Base-by-base conservation (phyloP, 331 rosid genomes). In the Quercus phellos region DNA sequence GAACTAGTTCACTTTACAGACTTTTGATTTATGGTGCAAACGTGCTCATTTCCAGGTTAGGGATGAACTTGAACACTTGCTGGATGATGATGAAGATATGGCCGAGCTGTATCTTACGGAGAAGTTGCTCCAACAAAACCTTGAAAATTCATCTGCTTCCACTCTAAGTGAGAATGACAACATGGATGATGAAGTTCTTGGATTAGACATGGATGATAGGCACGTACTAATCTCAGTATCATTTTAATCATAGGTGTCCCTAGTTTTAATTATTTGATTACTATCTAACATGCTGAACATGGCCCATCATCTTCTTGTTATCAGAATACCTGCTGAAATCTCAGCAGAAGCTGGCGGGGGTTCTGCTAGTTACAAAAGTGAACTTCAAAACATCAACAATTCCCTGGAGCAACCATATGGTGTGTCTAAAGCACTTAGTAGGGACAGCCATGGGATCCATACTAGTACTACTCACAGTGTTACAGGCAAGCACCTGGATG, bases 101-200 rank as follows among this genome's bases (percentile, higher is more conserved):
- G 99, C 99, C 18, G 98, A 94, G 85, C 92, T 94, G 99, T 92
- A 92, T 81, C 87, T 95, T 71, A 90, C 99, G 0, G 93, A 95
- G 4, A 93, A 95, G 92, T 51, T 94, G 68, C 81, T 61, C 27
- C 81, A 88, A 51, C 94, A 87, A 78, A 86, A 89, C 59, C 83
- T 88, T 55, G 91, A 88, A 50, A 76, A 53, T 73, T 93, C 98
- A 38, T 86, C 97, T 43, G 78, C 85, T 43, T 85, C 97, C 0
- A 86, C 98, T 34, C 34, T 87, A 69, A 74, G 74, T n/a, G 89
- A 88, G 42, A 64, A 73, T 14, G 79, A 86, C 18, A 84, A 79
- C 38, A 58, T 74, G 80, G 84, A 83, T 18, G 77, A 69, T 67
- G 90, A 85, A 73, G 86, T 43, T 87, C 59, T 74, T 79, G 84